These are phyloP conservation scores for Oryza coarctata DNA, from an alignment of 176 grass and related monocot species.

Conservation along the genomic window DNA sequence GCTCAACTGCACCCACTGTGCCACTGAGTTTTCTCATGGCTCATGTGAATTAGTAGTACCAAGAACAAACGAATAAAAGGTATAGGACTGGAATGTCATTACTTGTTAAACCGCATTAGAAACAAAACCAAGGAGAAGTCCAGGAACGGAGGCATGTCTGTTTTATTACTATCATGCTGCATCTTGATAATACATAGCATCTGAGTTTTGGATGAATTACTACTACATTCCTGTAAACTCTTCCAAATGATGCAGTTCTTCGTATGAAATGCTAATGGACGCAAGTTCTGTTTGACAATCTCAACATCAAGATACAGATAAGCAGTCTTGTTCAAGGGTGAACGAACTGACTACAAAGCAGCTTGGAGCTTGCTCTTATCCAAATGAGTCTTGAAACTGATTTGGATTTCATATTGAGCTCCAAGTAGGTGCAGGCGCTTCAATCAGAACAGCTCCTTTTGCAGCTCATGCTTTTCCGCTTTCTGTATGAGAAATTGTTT, in stretches of 20 bases:
- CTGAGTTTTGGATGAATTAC: not conserved
- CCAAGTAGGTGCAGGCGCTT: constrained; percentile 46
- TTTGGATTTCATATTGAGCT: constrained; percentile 49
- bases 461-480: constrained; percentile 27
- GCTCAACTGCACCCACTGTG: no score
- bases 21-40: no score
- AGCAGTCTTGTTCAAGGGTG: not conserved
- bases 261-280: not conserved
- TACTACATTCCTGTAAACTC: not conserved
- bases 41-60: no score
- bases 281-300: constrained; percentile 6
- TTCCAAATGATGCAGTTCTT: not conserved
- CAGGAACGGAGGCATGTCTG: not conserved
- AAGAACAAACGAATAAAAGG: no score
- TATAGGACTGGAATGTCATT: not conserved
- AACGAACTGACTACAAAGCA: not conserved
- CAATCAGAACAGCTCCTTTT: constrained; percentile 54
- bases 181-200: not conserved
- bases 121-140: not conserved
- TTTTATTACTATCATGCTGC: not conserved
- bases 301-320: not conserved
- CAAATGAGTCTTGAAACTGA: constrained; percentile 55
- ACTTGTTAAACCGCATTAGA: not conserved
- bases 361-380: constrained; percentile 28
- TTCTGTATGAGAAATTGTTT: constrained; percentile 44